Evolutionary conservation across 2,329 filamentous ascomycete genomes (phyloP).

Genomic region (Xylariaceae sp.): DNA sequence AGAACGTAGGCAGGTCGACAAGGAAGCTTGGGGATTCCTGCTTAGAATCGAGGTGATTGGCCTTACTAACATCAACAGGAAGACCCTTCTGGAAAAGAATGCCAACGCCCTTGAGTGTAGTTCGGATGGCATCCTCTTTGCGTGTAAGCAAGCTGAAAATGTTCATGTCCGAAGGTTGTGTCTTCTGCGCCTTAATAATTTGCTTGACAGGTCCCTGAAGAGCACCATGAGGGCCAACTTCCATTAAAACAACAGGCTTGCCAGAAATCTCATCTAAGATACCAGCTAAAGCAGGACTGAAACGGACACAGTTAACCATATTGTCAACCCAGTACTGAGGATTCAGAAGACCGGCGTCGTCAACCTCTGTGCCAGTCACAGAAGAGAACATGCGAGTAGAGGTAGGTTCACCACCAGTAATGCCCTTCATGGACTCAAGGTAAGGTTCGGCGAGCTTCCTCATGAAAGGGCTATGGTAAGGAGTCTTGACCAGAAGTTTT

Average conservation of each 20-base stretch:
- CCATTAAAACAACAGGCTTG: slow-evolving; percentile 29
- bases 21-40: slow-evolving; percentile 31
- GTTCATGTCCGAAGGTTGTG: slow-evolving; percentile 26
- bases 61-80: slow-evolving; percentile 32
- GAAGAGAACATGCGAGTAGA: slow-evolving; percentile 29
- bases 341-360: slow-evolving; percentile 23
- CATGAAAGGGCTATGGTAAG: slow-evolving; percentile 44
- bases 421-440: slow-evolving; percentile 27
- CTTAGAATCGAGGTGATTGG: slow-evolving; percentile 31
- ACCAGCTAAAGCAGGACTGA: slow-evolving; percentile 32
- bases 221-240: slow-evolving; percentile 37
- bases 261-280: slow-evolving; percentile 15
- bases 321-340: slow-evolving; percentile 33
- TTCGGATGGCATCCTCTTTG: slow-evolving; percentile 32
- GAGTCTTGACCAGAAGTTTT: slow-evolving; percentile 38
- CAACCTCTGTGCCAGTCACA: slow-evolving; percentile 27
- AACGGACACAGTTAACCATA: slow-evolving; percentile 37
- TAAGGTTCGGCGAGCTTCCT: slow-evolving; percentile 35
- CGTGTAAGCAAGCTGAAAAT: slow-evolving; percentile 27
- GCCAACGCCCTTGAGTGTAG: slow-evolving; percentile 30
- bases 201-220: slow-evolving; percentile 36
- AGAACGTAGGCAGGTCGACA: slow-evolving; percentile 41
- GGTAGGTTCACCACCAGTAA: slow-evolving; percentile 15
- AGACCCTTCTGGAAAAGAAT: slow-evolving; percentile 31
- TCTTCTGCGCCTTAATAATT: slow-evolving; percentile 30